These are phyloP conservation scores for Thyridium curvatum DNA, from an alignment of 2,329 filamentous ascomycete species.

Conservation along the genomic window DNA sequence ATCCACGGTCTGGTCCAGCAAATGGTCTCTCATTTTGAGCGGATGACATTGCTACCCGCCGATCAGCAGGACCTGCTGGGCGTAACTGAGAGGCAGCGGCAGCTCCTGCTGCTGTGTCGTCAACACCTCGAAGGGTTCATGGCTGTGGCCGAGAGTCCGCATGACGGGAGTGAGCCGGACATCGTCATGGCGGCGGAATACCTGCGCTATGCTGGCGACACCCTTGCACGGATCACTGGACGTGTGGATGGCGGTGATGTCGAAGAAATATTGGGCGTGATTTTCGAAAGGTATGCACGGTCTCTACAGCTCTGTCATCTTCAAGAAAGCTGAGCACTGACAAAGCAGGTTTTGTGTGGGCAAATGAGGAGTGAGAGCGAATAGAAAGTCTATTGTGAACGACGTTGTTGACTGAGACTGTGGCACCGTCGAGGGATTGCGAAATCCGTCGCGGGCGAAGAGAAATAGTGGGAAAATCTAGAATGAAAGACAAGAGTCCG, in stretches of 20 bases:
- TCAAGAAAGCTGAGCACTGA: background rate
- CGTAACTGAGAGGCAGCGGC: conserved; percentile 82
- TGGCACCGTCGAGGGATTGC: too few relatives aligned
- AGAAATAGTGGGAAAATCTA: too few relatives aligned
- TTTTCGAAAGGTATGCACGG: conserved; percentile 87
- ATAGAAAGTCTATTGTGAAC: conserved; percentile 2
- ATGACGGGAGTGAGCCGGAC: conserved; percentile 53
- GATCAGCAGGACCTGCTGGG: conserved; percentile 80
- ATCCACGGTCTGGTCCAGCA: conserved; percentile 63
- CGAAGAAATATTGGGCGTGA: conserved; percentile 90
- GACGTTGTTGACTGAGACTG: too few relatives aligned
- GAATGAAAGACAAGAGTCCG: too few relatives aligned
- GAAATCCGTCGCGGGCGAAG: too few relatives aligned
- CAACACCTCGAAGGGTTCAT: conserved; percentile 69
- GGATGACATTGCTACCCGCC: conserved; percentile 63
- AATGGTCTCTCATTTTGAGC: conserved; percentile 64
- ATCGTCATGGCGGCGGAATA: conserved; percentile 88
- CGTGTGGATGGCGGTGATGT: conserved; percentile 81
- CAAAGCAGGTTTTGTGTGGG: conserved; percentile 39
- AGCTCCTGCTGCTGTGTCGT: conserved; percentile 70
- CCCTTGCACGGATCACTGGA: conserved; percentile 82
- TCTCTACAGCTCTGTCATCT: background rate
- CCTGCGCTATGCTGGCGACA: conserved; percentile 72
- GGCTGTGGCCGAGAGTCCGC: conserved; percentile 33
- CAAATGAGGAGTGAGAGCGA: conserved; percentile 21